Evolutionary conservation across 2,329 filamentous ascomycete genomes (phyloP), one percentile per base, ranked within the genome.

Genomic region (Mycocentrospora acerina): DNA sequence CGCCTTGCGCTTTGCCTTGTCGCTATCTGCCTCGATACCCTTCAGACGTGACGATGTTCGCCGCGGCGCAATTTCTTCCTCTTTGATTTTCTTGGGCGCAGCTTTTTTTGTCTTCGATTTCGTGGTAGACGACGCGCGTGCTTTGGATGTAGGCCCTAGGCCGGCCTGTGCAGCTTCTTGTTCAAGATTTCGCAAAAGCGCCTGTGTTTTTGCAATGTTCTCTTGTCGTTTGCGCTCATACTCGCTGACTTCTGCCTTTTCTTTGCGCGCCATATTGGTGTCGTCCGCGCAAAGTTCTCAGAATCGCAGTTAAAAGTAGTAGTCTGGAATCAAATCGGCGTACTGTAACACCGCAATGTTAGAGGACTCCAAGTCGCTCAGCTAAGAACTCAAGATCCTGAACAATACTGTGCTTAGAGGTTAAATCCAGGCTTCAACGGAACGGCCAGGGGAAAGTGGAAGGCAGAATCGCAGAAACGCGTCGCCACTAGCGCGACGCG

Each of bases 121-220:
- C 29, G 66, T 71, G 36, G 76, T 77, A 0, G 76, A 61, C 0
- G 75, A 67, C 35, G 70, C 68, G 9, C 70, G 46, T 24, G 72
- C 67, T 38, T 79, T 80, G 1, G 79, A 62, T 14, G 72, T 66
- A 1, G 78, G 73, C 32, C 83, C 86, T 9, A 86, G 73, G n/a
- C 85, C 85, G 0, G 88, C 82, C 1, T 85, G 79, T 2, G 81
- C 80, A 2, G 79, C 77, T 57, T 83, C 79, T 51, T 80, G 72
- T 24, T 86, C 84, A 1, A 95, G 79, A 43, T 90, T 85, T 43
- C 86, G 86, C 0, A 96, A 70, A 0, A 95, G 76, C 62, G 85
- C 88, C 66, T 91, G 85, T 55, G 94, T 93, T 37, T 87, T 83
- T 0, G 85, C 88, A 27, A 95, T 94, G 52, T 95, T 95, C 44